These are phyloP conservation scores for Candida golubevii DNA, from an alignment of 805 yeast genomes.

Conservation along the genomic window DNA sequence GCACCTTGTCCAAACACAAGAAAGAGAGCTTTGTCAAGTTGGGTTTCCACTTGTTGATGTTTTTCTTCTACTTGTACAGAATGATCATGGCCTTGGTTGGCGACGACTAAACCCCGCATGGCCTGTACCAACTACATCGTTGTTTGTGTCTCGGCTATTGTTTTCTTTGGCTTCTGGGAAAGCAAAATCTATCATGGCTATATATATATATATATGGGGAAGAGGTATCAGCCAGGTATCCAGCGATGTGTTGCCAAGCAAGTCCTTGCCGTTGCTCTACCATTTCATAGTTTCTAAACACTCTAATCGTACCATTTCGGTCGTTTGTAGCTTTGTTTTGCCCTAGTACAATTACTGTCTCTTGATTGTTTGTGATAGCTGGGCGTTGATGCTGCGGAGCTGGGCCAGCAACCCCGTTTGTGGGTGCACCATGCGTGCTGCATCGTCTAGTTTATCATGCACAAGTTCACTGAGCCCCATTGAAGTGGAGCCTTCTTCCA, in stretches of 20 bases:
- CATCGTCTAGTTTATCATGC: conserved; percentile 4
- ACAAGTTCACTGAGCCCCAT: background rate
- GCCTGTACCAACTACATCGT: background rate
- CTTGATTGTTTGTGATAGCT: conserved; percentile 1
- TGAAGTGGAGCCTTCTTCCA: background rate
- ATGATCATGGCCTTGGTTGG: conserved; percentile 91
- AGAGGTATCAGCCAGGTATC: too few species aligned
- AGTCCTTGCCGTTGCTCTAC: too few species aligned
- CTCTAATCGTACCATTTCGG: too few species aligned
- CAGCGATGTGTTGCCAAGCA: too few species aligned
- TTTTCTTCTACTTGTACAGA: conserved; percentile 92
- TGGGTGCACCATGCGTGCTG: conserved; percentile 5
- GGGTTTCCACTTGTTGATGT: conserved; percentile 85
- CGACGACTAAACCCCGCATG: conserved; percentile 35
- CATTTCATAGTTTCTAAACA: too few species aligned
- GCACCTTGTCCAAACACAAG: conserved; percentile 90
- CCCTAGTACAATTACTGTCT: background rate
- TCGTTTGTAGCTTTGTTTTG: too few species aligned
- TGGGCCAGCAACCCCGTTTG: conserved; percentile 10
- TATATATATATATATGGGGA: too few species aligned
- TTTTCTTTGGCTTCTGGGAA: background rate
- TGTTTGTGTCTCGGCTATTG: background rate
- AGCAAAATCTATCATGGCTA: background rate
- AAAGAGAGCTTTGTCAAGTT: conserved; percentile 86
- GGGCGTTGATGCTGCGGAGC: conserved; percentile 7